Evolutionary conservation across 2,329 filamentous ascomycete species (phyloP), one percentile per base, ranked within the genome.

Genomic region (Colletotrichum spaethianum): DNA sequence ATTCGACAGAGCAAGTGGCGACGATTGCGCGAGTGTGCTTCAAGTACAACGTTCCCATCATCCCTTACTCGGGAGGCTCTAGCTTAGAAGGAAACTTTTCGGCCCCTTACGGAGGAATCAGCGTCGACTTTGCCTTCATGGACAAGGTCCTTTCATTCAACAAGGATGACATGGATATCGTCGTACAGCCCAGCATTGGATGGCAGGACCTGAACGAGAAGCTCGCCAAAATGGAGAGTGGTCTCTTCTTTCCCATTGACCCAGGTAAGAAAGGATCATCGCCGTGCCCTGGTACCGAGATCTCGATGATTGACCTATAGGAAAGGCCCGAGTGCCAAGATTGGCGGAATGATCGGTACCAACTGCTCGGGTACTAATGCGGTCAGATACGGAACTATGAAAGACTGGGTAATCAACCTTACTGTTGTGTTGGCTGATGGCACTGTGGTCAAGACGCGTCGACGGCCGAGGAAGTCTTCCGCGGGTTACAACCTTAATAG

Each of bases 21-120:
- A 78, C 81, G 46, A 89, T 92, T 71, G 89, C 88, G 2, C 86
- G 91, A 74, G 86, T 95, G 66, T 98, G 95, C 83, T 87, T 93
- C 82, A 92, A 92, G 79, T 92, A 95, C 81, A 91, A 88, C 20
- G 89, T 98, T 65, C 95, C 95, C 1, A 93, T 98, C 84, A 93
- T 96, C 72, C 93, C 94, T 0, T 98, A 93, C 79, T 96, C 94
- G 0, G 95, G 94, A 3, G 95, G 95, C 18, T 93, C 94, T 0
- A 96, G 93, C 75, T 85, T 98, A 0, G 95, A 98, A 81, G 95
- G 93, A 18, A 96, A 98, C 80, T 97, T 97, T 81, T 93, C 94
- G 0, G 94, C 95, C 18, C 94, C 94, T 0, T 93, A 92, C 78
- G 95, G 95, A 16, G 95, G 95, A 16, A 90, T 98, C 78, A 96